Conservation (phyloP, 371 early-diverging fungal species). For the Rhizopus stolonifer region DNA sequence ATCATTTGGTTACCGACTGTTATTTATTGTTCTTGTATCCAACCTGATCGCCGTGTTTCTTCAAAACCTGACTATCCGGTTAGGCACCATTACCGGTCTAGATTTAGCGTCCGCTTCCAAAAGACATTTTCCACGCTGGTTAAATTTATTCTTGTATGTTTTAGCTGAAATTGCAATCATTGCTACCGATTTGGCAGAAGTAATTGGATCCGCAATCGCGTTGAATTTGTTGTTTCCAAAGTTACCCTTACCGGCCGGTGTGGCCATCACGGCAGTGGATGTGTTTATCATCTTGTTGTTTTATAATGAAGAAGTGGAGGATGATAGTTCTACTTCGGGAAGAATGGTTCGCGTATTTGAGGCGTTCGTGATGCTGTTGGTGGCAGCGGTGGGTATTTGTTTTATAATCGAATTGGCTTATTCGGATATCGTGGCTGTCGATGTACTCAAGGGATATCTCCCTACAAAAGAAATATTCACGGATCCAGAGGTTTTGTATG, state of each 20-base stretch:
- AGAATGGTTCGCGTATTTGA: constrained; percentile 66
- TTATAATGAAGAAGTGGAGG: constrained; percentile 57
- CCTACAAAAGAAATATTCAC: constrained; percentile 67
- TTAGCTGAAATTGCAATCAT: constrained; percentile 77
- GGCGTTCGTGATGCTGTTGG: constrained; percentile 63
- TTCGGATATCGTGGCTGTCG: constrained; percentile 58
- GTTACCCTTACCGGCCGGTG: constrained; percentile 73
- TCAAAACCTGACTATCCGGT: constrained; percentile 75
- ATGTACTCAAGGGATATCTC: constrained; percentile 68
- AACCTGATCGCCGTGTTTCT: constrained; percentile 76
- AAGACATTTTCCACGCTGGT: constrained; percentile 50
- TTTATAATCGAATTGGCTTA: constrained; percentile 64
- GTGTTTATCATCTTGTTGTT: constrained; percentile 71
- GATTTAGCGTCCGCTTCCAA: constrained; percentile 78
- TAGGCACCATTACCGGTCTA: constrained; percentile 74
- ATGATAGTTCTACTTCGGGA: constrained; percentile 31
- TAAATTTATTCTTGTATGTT: constrained; percentile 65
- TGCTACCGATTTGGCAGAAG: constrained; percentile 79
- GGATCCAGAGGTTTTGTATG: constrained; percentile 59
- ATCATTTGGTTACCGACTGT: constrained; percentile 69
- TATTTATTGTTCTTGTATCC: constrained; percentile 73
- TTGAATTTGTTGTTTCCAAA: constrained; percentile 70
- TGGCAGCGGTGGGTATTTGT: constrained; percentile 66
- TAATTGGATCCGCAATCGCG: constrained; percentile 84
- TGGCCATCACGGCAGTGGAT: constrained; percentile 76